A percentile compares a stretch with the other conserved stretches of the same genome.
These are phyloP conservation scores for Penicillium sp. DNA, from an alignment of 2,329 filamentous ascomycete genomes.

Conservation along the genomic window DNA sequence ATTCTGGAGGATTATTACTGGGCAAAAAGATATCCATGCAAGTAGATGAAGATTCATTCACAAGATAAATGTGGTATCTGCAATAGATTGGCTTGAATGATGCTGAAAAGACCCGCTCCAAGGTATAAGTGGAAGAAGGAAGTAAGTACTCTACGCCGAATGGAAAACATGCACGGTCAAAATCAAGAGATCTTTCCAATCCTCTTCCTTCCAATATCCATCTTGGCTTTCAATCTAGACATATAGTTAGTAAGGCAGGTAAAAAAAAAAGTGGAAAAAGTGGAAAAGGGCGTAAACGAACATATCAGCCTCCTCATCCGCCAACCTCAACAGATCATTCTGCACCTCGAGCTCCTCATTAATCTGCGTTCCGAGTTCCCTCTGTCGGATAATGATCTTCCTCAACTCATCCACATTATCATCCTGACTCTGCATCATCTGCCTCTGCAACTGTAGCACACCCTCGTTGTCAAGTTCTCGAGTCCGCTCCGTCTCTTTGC, in stretches of 20 bases:
- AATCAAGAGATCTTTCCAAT: slow-evolving; percentile 48
- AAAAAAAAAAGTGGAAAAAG: too few species aligned
- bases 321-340: slow-evolving; percentile 59
- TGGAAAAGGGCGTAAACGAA: slow-evolving; percentile 23
- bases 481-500: slow-evolving; percentile 61
- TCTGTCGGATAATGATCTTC: slow-evolving; percentile 59
- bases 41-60: neutral
- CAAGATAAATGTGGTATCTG: neutral
- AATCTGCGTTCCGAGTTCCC: slow-evolving; percentile 62
- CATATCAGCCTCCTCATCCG: slow-evolving; percentile 60
- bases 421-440: slow-evolving; percentile 63
- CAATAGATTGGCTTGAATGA: neutral
- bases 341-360: slow-evolving; percentile 63
- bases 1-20: neutral
- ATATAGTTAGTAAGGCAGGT: slow-evolving; percentile 18
- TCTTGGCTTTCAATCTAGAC: slow-evolving; percentile 44
- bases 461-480: slow-evolving; percentile 64
- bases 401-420: slow-evolving; percentile 59
- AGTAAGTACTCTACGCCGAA: neutral
- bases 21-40: neutral
- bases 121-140: neutral
- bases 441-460: slow-evolving; percentile 61
- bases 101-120: neutral
- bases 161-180: neutral
- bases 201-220: slow-evolving; percentile 50